Evolutionary conservation across 768 basidiomycete genomes (phyloP).

Genomic region (Lactarius hengduanensis): DNA sequence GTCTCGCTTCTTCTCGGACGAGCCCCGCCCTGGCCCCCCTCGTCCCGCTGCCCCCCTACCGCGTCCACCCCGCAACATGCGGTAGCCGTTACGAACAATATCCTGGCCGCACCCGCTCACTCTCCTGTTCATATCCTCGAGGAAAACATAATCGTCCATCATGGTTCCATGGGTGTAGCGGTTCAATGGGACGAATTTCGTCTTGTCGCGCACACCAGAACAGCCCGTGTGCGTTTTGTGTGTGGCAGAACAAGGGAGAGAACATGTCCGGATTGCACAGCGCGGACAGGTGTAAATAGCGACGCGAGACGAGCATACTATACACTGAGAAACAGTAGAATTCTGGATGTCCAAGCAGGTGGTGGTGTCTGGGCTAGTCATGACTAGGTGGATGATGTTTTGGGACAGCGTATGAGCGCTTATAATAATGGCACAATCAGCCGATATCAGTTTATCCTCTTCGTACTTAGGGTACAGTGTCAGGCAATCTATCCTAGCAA

Average conservation of each 20-base stretch:
- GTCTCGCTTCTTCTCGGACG: conserved; percentile 58
- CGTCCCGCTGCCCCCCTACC: conserved; percentile 37
- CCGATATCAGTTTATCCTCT: not conserved
- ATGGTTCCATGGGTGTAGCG: conserved; percentile 81
- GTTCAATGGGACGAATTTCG: conserved; percentile 76
- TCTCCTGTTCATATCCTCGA: conserved; percentile 79
- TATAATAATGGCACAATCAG: not conserved
- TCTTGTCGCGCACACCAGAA: conserved; percentile 71
- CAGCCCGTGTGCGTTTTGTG: conserved; percentile 67
- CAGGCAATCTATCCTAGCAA: not conserved
- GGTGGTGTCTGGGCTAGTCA: not conserved
- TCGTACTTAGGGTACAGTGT: not conserved
- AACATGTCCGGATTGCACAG: conserved; percentile 71
- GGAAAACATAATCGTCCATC: conserved; percentile 85
- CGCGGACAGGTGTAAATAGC: conserved; percentile 80
- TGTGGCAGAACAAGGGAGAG: conserved; percentile 59
- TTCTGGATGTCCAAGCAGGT: conserved; percentile 12
- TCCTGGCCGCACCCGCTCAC: conserved; percentile 73
- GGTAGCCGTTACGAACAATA: conserved; percentile 62
- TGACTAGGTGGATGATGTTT: not conserved
- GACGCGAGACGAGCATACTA: conserved; percentile 5
- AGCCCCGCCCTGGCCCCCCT: conserved; percentile 32
- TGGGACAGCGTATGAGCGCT: not conserved
- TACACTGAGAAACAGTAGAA: conserved; percentile 25
- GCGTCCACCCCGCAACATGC: conserved; percentile 33